Evolutionary conservation across 352 stramenopile species (phyloP), one percentile per base, ranked within the genome.

Genomic region (Aphanomyces invadans): DNA sequence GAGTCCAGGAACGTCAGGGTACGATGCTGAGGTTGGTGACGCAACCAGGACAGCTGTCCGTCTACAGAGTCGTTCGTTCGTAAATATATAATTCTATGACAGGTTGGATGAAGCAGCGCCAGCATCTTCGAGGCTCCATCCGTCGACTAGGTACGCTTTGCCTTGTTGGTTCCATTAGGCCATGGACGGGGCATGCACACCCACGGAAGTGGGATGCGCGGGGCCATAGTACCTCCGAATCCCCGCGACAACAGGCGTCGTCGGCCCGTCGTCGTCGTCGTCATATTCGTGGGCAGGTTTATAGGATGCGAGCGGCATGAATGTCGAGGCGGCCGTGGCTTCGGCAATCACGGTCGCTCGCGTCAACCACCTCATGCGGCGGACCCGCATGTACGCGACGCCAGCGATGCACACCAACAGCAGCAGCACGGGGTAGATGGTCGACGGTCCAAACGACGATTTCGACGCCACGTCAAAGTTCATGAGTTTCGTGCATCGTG

Each of bases 401-500:
- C 7, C 36, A 42, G 36, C 36, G 7, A 7, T 15, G 15, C 36
- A 15, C 36, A 42, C 7, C 7, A 42, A 7, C 15, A 42, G 15
- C 7, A 42, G 36, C 36, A 42, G 15, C 7, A 42, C 15, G 7
- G 36, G 36, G 36, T 42, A 42, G 7, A 42, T 15, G 36, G 36
- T 15, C 36, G 36, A 42, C 36, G 36, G 36, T 42, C 36, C 36
- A 15, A 15, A 42, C 36, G 36, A 42, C 7, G 36, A 7, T 15
- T 63, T n/a, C n/a, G n/a, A n/a, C n/a, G n/a, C 36, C 7, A 15
- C 15, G 36, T 42, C 36, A 15, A 42, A 15, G 36, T 42, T 42
- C 7, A 42, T 42, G 15, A 42, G 48, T 11, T 52, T 77, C 11
- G 79, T 89, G 65, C 82, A 91, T 1, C 82, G 76, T 23, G 82